These are phyloP conservation scores for Pascua guehoae DNA, from an alignment of 1,284 basidiomycete genomes.

Conservation along the genomic window DNA sequence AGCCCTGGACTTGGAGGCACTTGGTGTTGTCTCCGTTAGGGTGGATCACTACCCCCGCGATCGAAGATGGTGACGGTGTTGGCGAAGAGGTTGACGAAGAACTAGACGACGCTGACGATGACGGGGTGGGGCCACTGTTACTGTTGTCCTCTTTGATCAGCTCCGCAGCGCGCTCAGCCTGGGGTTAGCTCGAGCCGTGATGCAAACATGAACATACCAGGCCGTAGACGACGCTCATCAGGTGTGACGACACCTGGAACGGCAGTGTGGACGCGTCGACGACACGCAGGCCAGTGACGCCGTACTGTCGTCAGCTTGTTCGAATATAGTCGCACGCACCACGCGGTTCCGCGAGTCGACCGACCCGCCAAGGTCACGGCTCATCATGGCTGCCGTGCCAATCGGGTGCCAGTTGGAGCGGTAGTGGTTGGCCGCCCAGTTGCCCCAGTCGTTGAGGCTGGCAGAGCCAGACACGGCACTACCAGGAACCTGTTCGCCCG, in stretches of 20 bases:
- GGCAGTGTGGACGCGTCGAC: constrained; percentile 53
- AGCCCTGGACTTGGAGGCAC: constrained; percentile 29
- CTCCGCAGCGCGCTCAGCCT: constrained; percentile 40
- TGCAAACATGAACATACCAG: too few species aligned
- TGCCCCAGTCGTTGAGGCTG: constrained; percentile 43
- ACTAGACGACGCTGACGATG: too few species aligned
- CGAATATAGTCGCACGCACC: too few species aligned
- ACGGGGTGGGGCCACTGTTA: too few species aligned
- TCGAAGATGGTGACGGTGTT: too few species aligned
- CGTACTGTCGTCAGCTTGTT: too few species aligned
- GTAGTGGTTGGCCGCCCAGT: constrained; percentile 39
- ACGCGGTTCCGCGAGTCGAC: constrained; percentile 51
- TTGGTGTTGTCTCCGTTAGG: constrained; percentile 25
- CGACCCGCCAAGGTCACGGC: constrained; percentile 56
- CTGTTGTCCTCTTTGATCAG: constrained; percentile 34
- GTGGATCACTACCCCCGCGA: too few species aligned
- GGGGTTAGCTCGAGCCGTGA: too few species aligned
- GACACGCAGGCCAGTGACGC: constrained; percentile 52
- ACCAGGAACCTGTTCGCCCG: constrained; percentile 45
- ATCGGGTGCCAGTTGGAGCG: constrained; percentile 53
- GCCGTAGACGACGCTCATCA: constrained; percentile 42
- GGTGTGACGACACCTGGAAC: constrained; percentile 48
- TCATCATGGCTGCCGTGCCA: constrained; percentile 63
- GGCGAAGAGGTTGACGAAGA: too few species aligned
- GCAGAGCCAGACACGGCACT: constrained; percentile 29